phyloP scores from a whole-genome alignment of 495 filamentous ascomycete genomes.

The Friedmanniomyces endolithicus region DNA sequence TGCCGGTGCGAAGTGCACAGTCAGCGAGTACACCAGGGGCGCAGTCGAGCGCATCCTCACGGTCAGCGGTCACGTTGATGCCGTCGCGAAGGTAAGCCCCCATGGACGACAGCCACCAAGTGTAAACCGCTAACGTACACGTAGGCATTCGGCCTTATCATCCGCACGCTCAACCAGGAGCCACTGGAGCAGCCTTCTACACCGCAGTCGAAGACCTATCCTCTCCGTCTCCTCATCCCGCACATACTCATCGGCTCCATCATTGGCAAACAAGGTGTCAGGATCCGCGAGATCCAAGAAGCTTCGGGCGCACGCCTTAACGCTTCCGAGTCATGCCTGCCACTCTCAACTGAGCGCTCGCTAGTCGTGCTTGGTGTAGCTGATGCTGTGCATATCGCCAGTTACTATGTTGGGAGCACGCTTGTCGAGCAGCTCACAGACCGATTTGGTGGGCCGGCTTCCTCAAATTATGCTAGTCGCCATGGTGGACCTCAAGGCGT shows the following conservation, averaged over 20 bases:
- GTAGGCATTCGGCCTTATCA: constrained; percentile 94
- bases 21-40: constrained; percentile 93
- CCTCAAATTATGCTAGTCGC: constrained; percentile 90
- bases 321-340: constrained; percentile 86
- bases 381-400: constrained; percentile 87
- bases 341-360: constrained; percentile 86
- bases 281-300: constrained; percentile 97
- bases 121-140: background rate
- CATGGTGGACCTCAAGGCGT: constrained; percentile 86
- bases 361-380: constrained; percentile 53
- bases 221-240: constrained; percentile 85
- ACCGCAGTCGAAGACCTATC: constrained; percentile 91
- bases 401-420: constrained; percentile 94
- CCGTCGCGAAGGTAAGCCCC: constrained; percentile 77
- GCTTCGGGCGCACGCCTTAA: constrained; percentile 93
- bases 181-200: constrained; percentile 73
- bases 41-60: constrained; percentile 95
- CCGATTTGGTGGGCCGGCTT: constrained; percentile 86
- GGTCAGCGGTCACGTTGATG: constrained; percentile 88
- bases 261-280: constrained; percentile 88
- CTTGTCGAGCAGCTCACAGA: constrained; percentile 93
- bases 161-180: constrained; percentile 95
- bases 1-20: constrained; percentile 93
- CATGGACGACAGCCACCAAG: background rate
- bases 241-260: constrained; percentile 97